These are phyloP conservation scores for Withania somnifera DNA, from an alignment of 305 asterid species.

Conservation along the genomic window DNA sequence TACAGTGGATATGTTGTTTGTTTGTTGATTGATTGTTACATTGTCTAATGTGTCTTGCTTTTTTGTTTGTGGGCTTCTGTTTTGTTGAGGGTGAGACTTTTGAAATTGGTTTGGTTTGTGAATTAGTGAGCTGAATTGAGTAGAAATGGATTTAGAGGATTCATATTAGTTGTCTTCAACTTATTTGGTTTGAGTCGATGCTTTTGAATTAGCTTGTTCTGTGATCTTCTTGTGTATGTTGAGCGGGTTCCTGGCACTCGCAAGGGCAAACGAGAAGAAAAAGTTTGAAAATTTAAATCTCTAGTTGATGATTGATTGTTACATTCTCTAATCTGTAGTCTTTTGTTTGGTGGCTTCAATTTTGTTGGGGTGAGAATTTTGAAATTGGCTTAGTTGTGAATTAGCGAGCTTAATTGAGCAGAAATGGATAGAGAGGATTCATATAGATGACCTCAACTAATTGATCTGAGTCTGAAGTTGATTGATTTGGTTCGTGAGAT, in stretches of 20 bases:
- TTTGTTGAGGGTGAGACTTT: neutral
- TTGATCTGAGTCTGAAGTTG: neutral
- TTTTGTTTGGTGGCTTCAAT: neutral
- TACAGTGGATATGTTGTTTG: no score
- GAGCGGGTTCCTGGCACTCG: no score
- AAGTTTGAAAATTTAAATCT: no score
- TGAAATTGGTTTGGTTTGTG: neutral
- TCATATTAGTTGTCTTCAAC: no score
- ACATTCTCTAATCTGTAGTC: no score
- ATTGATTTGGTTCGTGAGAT: conserved; percentile 36
- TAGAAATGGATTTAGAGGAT: neutral
- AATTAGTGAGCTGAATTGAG: neutral
- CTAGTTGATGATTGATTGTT: no score
- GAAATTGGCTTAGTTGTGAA: neutral
- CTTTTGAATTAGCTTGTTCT: no score
- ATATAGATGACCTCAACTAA: neutral
- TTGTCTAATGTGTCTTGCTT: no score
- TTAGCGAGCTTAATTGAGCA: neutral
- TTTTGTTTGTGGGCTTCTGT: neutral
- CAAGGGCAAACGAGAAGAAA: no score
- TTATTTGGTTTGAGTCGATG: no score
- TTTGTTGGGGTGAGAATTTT: neutral
- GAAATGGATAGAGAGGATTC: neutral
- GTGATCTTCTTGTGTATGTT: no score
- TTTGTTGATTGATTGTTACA: no score